A percentile compares a stretch with the other conserved stretches of the same genome.
Evolutionary conservation across 352 stramenopile species (phyloP).

Genomic region (Pythium phragmitis): DNA sequence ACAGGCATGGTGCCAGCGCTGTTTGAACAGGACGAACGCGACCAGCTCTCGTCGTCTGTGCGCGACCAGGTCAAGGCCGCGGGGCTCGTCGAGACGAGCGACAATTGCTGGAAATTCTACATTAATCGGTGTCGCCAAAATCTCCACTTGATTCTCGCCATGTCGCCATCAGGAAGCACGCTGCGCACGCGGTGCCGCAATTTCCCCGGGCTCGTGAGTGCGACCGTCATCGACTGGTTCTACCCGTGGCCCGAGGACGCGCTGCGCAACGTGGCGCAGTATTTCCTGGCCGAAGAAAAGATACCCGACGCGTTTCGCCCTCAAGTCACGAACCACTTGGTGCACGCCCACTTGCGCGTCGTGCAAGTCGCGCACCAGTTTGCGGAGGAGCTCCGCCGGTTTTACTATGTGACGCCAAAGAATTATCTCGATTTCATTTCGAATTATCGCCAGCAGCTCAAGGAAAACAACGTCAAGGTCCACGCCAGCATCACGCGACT

Average conservation of each 20-base stretch:
- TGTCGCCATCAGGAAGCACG: slow-evolving; percentile 93
- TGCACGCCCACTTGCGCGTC: slow-evolving; percentile 91
- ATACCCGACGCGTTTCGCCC: slow-evolving; percentile 85
- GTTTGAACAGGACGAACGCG: slow-evolving; percentile 92
- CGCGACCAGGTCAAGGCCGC: slow-evolving; percentile 87
- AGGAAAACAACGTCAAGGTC: slow-evolving; percentile 90
- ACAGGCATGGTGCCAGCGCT: slow-evolving; percentile 93
- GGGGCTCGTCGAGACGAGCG: slow-evolving; percentile 88
- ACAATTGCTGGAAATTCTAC: slow-evolving; percentile 95
- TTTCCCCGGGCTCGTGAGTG: slow-evolving; percentile 93
- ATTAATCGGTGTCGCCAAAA: slow-evolving; percentile 93
- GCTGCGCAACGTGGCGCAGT: slow-evolving; percentile 91
- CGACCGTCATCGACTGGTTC: slow-evolving; percentile 96
- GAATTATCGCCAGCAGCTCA: slow-evolving; percentile 92
- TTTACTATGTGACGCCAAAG: slow-evolving; percentile 97
- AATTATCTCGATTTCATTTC: slow-evolving; percentile 96
- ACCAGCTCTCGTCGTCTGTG: slow-evolving; percentile 79
- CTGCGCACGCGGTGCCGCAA: slow-evolving; percentile 93
- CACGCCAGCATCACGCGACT: slow-evolving; percentile 89
- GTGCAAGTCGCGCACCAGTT: slow-evolving; percentile 90
- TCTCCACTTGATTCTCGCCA: slow-evolving; percentile 93
- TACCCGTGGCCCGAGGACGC: slow-evolving; percentile 95
- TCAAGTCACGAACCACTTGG: slow-evolving; percentile 87
- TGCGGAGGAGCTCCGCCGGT: slow-evolving; percentile 86
- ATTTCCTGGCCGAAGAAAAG: slow-evolving; percentile 92